These are phyloP conservation scores for Bassia scoparia DNA, from an alignment of 148 eudicot species.

Conservation along the genomic window DNA sequence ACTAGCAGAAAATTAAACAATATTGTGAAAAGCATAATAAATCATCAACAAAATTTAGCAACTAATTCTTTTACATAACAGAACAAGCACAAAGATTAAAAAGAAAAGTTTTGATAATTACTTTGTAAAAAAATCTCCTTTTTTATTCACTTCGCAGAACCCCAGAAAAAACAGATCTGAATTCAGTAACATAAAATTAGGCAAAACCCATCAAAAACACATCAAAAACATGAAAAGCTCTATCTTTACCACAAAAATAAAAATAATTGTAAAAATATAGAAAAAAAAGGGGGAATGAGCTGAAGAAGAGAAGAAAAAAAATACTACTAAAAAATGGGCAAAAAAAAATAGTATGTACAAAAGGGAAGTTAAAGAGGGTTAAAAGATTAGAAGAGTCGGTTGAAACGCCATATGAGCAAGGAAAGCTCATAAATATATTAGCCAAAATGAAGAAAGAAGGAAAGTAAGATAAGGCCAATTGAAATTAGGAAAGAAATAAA, in stretches of 20 bases:
- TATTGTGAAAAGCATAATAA: background rate
- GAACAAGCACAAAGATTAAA: background rate
- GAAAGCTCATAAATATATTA: slow-evolving; percentile 29
- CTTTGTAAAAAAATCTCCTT: slow-evolving; percentile 25
- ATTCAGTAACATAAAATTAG: background rate
- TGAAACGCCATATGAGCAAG: slow-evolving; percentile 32
- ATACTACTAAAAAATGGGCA: slow-evolving; percentile 13
- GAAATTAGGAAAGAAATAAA: background rate
- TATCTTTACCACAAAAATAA: slow-evolving; percentile 9
- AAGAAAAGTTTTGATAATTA: slow-evolving; percentile 6
- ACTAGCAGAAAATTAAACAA: background rate
- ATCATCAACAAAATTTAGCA: background rate
- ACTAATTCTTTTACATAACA: background rate
- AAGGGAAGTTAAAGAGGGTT: background rate
- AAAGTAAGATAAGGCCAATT: background rate
- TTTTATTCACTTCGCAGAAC: slow-evolving; percentile 7
- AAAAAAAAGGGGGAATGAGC: background rate
- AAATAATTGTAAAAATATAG: background rate
- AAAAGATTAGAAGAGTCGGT: slow-evolving; percentile 26
- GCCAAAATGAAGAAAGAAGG: slow-evolving; percentile 14
- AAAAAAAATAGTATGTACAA: slow-evolving; percentile 24
- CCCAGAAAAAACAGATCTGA: slow-evolving; percentile 34
- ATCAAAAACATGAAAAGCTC: background rate
- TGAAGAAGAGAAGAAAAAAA: background rate
- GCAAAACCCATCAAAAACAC: slow-evolving; percentile 11